These are phyloP conservation scores for Penicillium cataractarum DNA, from an alignment of 495 filamentous ascomycete genomes.

Conservation along the genomic window DNA sequence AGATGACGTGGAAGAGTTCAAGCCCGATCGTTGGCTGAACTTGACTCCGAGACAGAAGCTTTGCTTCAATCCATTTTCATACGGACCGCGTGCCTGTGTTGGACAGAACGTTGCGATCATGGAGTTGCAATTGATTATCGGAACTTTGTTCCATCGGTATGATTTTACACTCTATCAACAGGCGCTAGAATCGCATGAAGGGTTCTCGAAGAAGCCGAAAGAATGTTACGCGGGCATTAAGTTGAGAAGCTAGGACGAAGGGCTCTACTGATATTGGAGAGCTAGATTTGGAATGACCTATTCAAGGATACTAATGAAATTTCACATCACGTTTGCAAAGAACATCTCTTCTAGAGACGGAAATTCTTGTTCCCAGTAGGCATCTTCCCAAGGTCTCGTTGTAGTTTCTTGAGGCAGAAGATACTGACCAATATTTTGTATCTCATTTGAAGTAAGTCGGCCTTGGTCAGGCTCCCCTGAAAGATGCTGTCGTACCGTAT, in stretches of 20 bases:
- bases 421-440: not conserved
- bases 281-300: too few relatives aligned
- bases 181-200: constrained; percentile 70
- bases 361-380: constrained; percentile 23
- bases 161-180: constrained; percentile 65
- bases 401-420: not conserved
- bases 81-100: constrained; percentile 74
- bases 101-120: constrained; percentile 81
- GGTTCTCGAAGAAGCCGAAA: constrained; percentile 80
- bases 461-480: constrained; percentile 2
- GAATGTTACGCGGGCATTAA: constrained; percentile 66
- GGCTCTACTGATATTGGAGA: not conserved
- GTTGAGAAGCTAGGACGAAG: constrained; percentile 31
- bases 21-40: constrained; percentile 71
- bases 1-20: constrained; percentile 66
- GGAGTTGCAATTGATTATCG: constrained; percentile 77
- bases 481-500: constrained; percentile 23
- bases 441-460: not conserved
- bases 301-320: too few relatives aligned
- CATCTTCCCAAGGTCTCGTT: constrained; percentile 11
- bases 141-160: constrained; percentile 67
- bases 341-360: constrained; percentile 28
- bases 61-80: constrained; percentile 76
- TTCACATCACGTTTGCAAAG: constrained; percentile 15
- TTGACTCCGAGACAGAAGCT: constrained; percentile 63